Conservation (phyloP, 2,329 filamentous ascomycete species). For the Massarina eburnea region DNA sequence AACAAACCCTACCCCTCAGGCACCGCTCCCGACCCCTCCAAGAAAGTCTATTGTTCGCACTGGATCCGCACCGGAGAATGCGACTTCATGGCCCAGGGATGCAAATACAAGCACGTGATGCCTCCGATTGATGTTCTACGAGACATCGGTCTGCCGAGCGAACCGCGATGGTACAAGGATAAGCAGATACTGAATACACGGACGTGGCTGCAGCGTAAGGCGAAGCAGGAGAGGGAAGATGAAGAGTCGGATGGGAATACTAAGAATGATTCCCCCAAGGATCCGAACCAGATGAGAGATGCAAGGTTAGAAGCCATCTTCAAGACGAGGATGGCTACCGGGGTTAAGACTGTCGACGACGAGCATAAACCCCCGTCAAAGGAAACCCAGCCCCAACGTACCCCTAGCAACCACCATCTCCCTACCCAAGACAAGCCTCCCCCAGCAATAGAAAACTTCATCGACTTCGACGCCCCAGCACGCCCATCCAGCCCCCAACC, state of each 20-base stretch:
- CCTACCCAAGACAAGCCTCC: too few relatives aligned
- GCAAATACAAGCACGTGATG: conserved; percentile 90
- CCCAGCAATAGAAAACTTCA: too few relatives aligned
- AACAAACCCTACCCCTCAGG: conserved; percentile 37
- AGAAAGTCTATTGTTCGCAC: conserved; percentile 83
- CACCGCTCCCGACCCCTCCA: conserved; percentile 45
- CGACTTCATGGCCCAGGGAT: conserved; percentile 82
- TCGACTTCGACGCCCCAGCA: neutral
- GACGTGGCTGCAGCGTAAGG: conserved; percentile 27
- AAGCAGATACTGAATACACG: conserved; percentile 36
- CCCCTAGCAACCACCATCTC: too few relatives aligned
- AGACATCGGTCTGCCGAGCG: conserved; percentile 64
- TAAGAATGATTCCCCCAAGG: too few relatives aligned
- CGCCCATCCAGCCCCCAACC: conserved; percentile 4
- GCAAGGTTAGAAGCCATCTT: neutral
- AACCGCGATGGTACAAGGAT: conserved; percentile 61
- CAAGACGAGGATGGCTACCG: conserved; percentile 14
- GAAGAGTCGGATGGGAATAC: neutral
- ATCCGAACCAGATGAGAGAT: neutral
- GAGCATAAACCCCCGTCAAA: too few relatives aligned
- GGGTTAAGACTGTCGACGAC: conserved; percentile 1
- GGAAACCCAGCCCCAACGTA: too few relatives aligned
- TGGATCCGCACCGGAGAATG: conserved; percentile 88
- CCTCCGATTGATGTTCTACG: conserved; percentile 69
- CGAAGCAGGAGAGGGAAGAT: neutral